Evolutionary conservation across 352 stramenopile genomes (phyloP).

Genomic region (Phytophthora aleatoria): DNA sequence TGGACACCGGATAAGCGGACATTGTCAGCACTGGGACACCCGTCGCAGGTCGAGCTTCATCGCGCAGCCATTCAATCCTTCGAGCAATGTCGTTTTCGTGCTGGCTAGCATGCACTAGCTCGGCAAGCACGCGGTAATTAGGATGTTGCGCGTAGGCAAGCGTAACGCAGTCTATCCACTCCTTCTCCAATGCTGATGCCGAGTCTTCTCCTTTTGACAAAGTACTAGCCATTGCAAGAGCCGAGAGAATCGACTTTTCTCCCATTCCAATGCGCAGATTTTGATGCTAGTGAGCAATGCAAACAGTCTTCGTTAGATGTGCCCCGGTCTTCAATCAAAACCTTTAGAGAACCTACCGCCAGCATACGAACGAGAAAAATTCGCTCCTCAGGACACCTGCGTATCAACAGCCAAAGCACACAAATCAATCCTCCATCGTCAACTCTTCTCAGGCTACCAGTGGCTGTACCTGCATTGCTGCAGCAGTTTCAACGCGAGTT

Average conservation of each 20-base stretch:
- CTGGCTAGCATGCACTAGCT: conserved; percentile 42
- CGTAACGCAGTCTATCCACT: conserved; percentile 69
- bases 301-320: conserved; percentile 10
- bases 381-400: conserved; percentile 59
- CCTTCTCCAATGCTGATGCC: conserved; percentile 21
- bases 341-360: conserved; percentile 47
- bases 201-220: neutral
- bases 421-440: neutral
- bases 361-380: conserved; percentile 73
- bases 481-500: conserved; percentile 60
- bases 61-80: conserved; percentile 37
- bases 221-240: conserved; percentile 55
- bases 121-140: conserved; percentile 59
- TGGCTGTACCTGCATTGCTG: conserved; percentile 46
- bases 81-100: conserved; percentile 26
- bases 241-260: conserved; percentile 78
- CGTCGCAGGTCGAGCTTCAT: conserved; percentile 43
- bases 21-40: conserved; percentile 81
- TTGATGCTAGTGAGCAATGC: conserved; percentile 59
- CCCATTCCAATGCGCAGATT: conserved; percentile 83
- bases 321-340: neutral
- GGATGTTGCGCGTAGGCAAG: conserved; percentile 73
- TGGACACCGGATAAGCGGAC: conserved; percentile 75
- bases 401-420: neutral
- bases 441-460: neutral